Conservation (phyloP, 2,329 filamentous ascomycete genomes). For the Helotiales sp. region DNA sequence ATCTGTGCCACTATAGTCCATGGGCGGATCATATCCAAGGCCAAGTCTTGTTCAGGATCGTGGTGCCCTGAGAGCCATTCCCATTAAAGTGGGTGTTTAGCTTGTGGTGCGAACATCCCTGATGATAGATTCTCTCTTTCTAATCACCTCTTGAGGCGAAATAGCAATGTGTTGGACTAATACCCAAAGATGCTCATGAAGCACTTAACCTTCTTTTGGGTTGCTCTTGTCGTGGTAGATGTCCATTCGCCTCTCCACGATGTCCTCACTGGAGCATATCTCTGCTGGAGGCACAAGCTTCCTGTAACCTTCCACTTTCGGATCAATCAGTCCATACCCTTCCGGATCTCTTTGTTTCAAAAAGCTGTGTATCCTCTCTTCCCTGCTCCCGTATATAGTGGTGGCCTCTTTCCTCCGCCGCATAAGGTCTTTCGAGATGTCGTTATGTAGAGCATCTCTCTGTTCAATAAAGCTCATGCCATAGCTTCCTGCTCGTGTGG, state of each 20-base stretch:
- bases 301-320: slow-evolving; percentile 44
- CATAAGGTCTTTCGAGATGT: slow-evolving; percentile 63
- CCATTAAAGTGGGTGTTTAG: too few relatives aligned
- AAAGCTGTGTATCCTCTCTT: slow-evolving; percentile 76
- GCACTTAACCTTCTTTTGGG: slow-evolving; percentile 8
- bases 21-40: too few relatives aligned
- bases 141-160: background rate
- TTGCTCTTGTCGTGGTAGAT: slow-evolving; percentile 18
- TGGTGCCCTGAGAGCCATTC: too few relatives aligned
- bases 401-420: slow-evolving; percentile 53
- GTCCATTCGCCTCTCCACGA: slow-evolving; percentile 26
- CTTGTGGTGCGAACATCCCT: too few relatives aligned
- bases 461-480: slow-evolving; percentile 65
- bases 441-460: slow-evolving; percentile 64
- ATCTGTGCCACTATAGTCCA: too few relatives aligned
- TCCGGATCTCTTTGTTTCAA: slow-evolving; percentile 65
- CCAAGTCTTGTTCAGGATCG: too few relatives aligned
- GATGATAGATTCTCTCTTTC: too few relatives aligned
- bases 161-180: background rate
- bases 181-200: background rate
- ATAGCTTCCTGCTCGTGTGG: slow-evolving; percentile 64
- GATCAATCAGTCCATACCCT: slow-evolving; percentile 23
- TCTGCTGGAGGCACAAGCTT: slow-evolving; percentile 46
- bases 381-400: slow-evolving; percentile 50
- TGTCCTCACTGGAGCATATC: slow-evolving; percentile 44